A percentile compares a stretch with the other conserved stretches of the same genome.
These are phyloP conservation scores for Zygosaccharomyces sapae DNA, from an alignment of 1,139 yeast species.

Conservation along the genomic window DNA sequence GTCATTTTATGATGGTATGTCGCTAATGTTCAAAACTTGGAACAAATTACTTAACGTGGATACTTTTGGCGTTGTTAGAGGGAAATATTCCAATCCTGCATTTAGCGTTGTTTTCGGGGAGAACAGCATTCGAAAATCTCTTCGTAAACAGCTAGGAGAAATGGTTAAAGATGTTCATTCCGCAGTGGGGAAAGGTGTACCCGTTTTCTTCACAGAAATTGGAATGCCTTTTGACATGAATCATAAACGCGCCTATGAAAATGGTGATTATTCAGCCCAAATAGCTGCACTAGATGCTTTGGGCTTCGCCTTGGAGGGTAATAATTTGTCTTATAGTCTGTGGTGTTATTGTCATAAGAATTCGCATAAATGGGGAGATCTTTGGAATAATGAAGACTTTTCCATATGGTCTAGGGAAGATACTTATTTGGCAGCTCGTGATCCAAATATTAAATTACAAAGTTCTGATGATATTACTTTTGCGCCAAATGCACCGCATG, in stretches of 20 bases:
- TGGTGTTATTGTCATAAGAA: constrained; percentile 82
- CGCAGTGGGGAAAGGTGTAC: constrained; percentile 54
- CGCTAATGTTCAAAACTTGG: constrained; percentile 86
- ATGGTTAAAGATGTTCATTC: constrained; percentile 60
- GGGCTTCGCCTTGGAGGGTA: constrained; percentile 69
- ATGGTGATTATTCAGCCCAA: constrained; percentile 66
- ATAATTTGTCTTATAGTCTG: constrained; percentile 65
- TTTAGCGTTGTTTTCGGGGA: constrained; percentile 81
- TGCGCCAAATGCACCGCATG: constrained; percentile 1
- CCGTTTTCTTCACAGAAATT: constrained; percentile 83
- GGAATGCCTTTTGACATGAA: constrained; percentile 98
- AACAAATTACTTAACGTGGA: constrained; percentile 77
- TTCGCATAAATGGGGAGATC: constrained; percentile 78
- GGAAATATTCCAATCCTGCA: constrained; percentile 67
- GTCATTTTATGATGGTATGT: constrained; percentile 94
- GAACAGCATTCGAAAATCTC: constrained; percentile 64
- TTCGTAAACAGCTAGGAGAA: constrained; percentile 60
- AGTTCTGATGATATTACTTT: neutral
- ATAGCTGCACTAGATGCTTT: constrained; percentile 82
- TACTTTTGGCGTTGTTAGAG: constrained; percentile 82
- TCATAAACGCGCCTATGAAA: constrained; percentile 58
- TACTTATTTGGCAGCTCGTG: constrained; percentile 17
- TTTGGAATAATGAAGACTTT: constrained; percentile 91
- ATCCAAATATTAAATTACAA: constrained; percentile 4
- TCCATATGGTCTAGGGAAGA: constrained; percentile 80